phyloP scores from a whole-genome alignment of 108 stramenopile genomes.

The Cyclostephanos invisitatus region DNA sequence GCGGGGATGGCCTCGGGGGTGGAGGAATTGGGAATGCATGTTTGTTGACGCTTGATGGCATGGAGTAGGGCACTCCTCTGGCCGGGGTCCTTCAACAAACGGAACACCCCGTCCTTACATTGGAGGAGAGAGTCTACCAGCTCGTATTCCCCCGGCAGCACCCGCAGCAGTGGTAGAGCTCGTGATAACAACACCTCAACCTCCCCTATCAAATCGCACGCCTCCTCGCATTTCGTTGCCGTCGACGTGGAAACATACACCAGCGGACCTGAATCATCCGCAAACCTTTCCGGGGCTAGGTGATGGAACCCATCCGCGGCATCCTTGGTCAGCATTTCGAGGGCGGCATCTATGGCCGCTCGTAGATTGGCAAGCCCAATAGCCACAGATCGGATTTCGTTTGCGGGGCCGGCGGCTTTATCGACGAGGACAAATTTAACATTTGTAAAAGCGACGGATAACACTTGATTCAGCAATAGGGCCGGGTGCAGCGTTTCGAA shows the following conservation, averaged over 20 bases:
- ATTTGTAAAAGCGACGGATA: conserved; percentile 75
- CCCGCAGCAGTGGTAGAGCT: conserved; percentile 65
- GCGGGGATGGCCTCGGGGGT: conserved; percentile 46
- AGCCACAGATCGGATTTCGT: conserved; percentile 52
- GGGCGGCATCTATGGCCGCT: conserved; percentile 54
- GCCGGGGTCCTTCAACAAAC: conserved; percentile 45
- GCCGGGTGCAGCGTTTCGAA: conserved; percentile 88
- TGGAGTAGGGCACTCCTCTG: conserved; percentile 57
- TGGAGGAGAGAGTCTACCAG: conserved; percentile 67
- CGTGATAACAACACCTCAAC: conserved; percentile 69
- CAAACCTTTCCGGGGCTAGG: conserved; percentile 3
- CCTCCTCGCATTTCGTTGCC: conserved; percentile 74
- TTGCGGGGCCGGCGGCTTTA: conserved; percentile 55
- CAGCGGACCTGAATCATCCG: conserved; percentile 38
- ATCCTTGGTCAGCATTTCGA: conserved; percentile 68
- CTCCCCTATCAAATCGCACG: conserved; percentile 71
- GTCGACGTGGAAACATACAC: conserved; percentile 58
- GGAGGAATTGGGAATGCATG: conserved; percentile 8
- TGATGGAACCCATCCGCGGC: conserved; percentile 43
- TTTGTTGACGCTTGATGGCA: conserved; percentile 57
- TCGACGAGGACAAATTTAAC: conserved; percentile 66
- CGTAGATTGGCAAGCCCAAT: conserved; percentile 49
- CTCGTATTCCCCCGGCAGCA: conserved; percentile 64
- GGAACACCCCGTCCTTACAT: conserved; percentile 51
- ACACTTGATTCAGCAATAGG: conserved; percentile 70